phyloP scores from a whole-genome alignment of 164 flowering plant genomes.

The Dillenia turbinata region DNA sequence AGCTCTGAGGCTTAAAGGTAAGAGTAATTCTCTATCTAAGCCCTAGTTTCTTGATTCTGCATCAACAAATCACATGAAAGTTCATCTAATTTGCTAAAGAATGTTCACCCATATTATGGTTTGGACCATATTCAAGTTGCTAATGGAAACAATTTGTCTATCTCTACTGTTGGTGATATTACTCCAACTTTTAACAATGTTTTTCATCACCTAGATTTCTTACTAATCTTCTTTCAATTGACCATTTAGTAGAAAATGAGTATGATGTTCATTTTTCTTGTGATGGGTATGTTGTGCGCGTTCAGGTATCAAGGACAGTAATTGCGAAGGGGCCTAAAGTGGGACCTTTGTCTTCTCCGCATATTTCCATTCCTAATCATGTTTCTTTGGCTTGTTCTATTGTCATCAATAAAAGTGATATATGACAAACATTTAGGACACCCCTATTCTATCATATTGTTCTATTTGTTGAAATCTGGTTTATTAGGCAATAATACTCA shows the following conservation, averaged over 20 bases:
- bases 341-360: too few relatives aligned
- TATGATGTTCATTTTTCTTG: background rate
- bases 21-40: background rate
- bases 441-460: too few relatives aligned
- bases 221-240: background rate
- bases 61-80: constrained; percentile 1
- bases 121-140: background rate
- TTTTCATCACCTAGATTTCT: background rate
- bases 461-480: too few relatives aligned
- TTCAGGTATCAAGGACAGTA: too few relatives aligned
- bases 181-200: background rate
- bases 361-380: too few relatives aligned
- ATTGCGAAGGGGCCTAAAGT: too few relatives aligned
- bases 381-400: too few relatives aligned
- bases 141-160: background rate
- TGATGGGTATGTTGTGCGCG: too few relatives aligned
- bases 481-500: background rate
- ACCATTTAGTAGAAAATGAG: background rate
- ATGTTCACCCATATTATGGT: background rate
- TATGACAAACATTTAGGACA: too few relatives aligned
- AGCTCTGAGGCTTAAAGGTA: background rate
- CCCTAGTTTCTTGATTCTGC: background rate
- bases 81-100: background rate
- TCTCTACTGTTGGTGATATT: background rate
- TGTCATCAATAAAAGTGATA: too few relatives aligned